Conservation (phyloP, 805 yeast species). For the Kodamaea kakaduensis region DNA sequence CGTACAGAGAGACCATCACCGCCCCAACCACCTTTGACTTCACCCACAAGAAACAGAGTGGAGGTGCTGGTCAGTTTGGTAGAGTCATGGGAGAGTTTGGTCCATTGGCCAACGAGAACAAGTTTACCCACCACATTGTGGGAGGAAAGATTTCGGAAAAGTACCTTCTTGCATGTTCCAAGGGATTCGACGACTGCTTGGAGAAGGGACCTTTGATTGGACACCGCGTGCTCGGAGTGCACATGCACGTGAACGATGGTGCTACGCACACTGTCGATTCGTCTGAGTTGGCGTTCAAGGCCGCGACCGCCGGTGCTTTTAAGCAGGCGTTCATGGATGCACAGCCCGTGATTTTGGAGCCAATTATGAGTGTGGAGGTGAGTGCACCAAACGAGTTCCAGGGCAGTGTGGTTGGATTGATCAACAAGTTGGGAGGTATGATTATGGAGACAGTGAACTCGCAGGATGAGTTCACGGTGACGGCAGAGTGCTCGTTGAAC, state of each 20-base stretch:
- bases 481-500: conserved; percentile 95
- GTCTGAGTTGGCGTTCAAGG: conserved; percentile 89
- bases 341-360: conserved; percentile 87
- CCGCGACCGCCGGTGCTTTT: conserved; percentile 91
- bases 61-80: conserved; percentile 99
- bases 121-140: conserved; percentile 81
- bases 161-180: conserved; percentile 87
- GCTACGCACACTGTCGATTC: conserved; percentile 96
- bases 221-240: conserved; percentile 86
- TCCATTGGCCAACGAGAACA: conserved; percentile 63
- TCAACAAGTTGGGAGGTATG: conserved; percentile 89
- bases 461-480: conserved; percentile 87
- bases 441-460: conserved; percentile 93
- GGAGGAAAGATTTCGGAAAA: conserved; percentile 98
- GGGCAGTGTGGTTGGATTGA: conserved; percentile 83
- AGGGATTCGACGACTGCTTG: conserved; percentile 92
- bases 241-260: conserved; percentile 95
- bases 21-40: conserved; percentile 76
- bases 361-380: conserved; percentile 90
- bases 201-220: conserved; percentile 97
- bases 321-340: conserved; percentile 83
- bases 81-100: conserved; percentile 83
- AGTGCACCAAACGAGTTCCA: conserved; percentile 97
- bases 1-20: conserved; percentile 91
- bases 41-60: conserved; percentile 96